Percentiles rank a stretch among this genome's conserved stretches.
Conservation (phyloP, 768 basidiomycete species). For the Suillus plorans region DNA sequence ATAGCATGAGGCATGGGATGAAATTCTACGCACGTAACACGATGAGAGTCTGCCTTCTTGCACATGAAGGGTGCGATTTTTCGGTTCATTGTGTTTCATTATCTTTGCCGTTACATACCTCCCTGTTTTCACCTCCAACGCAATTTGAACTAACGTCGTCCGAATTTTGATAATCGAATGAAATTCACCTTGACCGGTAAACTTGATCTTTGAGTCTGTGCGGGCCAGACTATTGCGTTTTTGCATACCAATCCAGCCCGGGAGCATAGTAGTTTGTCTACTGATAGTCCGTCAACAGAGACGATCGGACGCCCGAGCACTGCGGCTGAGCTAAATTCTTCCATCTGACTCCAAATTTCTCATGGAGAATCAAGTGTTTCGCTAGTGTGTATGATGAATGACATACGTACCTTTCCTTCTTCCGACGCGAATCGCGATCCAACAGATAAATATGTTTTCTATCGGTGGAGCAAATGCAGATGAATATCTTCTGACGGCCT, state of each 20-base stretch:
- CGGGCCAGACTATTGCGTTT: background rate
- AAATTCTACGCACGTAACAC: background rate
- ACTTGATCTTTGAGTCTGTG: conserved; percentile 11
- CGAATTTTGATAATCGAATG: conserved; percentile 9
- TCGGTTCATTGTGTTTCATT: accelerated
- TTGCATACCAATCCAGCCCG: background rate
- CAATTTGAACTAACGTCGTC: conserved; percentile 15
- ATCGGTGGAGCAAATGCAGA: too few species aligned
- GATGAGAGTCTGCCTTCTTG: background rate
- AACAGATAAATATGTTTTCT: conserved; percentile 13
- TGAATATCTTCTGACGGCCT: too few species aligned
- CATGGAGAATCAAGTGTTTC: background rate
- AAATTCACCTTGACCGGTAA: conserved; percentile 11
- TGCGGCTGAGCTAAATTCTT: conserved; percentile 5
- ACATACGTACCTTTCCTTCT: conserved; percentile 16
- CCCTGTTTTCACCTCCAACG: conserved; percentile 5
- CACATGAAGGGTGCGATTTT: background rate
- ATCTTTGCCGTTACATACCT: background rate
- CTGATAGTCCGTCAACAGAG: conserved; percentile 14
- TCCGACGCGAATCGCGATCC: conserved; percentile 17
- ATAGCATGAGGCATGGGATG: background rate
- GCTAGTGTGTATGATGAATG: background rate
- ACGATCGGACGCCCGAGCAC: background rate
- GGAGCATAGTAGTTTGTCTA: accelerated
- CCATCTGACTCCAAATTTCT: conserved; percentile 16